phyloP scores from a whole-genome alignment of 306 rosid species.

The Cucumis cinereus region DNA sequence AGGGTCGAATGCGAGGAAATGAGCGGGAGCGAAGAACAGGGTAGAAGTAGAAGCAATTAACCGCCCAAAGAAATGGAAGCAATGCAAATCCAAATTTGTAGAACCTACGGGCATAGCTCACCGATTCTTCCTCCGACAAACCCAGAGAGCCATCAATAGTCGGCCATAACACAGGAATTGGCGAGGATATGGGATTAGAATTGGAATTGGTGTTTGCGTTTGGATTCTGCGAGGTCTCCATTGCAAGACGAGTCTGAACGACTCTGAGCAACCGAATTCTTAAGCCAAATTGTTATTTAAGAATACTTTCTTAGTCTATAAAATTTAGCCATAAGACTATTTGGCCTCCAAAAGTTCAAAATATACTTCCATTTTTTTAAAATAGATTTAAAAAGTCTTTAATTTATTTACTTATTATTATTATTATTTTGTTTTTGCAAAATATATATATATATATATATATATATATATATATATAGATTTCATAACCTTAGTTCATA shows the following conservation, averaged over 20 bases:
- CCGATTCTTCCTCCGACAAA: conserved; percentile 68
- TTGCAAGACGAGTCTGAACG: not conserved
- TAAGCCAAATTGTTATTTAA: not conserved
- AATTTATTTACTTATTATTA: no score
- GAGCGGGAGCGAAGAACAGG: conserved; percentile 74
- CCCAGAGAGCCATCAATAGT: conserved; percentile 77
- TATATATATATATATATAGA: no score
- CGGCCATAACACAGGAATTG: conserved; percentile 44
- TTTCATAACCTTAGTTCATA: no score
- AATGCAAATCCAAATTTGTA: conserved; percentile 68
- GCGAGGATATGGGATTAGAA: conserved; percentile 21
- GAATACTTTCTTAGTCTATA: no score
- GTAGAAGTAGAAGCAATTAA: conserved; percentile 97
- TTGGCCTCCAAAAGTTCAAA: no score
- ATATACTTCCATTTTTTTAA: no score
- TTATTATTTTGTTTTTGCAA: no score
- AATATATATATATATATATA: no score
- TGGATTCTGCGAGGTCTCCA: conserved; percentile 12
- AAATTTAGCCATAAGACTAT: no score
- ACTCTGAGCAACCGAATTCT: not conserved
- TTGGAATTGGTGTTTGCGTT: conserved; percentile 4
- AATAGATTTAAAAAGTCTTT: no score
- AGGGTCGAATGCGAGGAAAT: conserved; percentile 68
- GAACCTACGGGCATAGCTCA: conserved; percentile 56
- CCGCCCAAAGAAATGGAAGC: conserved; percentile 89